Conservation (phyloP, 371 early-diverging fungal species). For the Apophysomyces variabilis region DNA sequence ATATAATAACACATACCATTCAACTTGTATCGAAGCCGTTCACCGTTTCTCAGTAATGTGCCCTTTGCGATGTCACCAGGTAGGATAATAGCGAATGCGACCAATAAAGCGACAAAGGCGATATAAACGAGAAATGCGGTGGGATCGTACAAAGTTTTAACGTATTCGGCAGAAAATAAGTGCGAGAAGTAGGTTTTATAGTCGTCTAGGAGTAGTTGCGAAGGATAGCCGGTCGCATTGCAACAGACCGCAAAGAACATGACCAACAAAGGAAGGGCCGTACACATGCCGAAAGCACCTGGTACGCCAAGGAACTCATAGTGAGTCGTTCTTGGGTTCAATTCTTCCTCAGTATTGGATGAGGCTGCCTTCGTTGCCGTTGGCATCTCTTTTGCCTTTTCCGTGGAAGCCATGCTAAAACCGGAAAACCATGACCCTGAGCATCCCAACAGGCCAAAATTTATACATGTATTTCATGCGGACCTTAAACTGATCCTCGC, state of each 20-base stretch:
- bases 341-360: slow-evolving; percentile 18
- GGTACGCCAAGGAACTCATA: slow-evolving; percentile 87
- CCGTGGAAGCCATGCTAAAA: neutral
- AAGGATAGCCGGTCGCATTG: slow-evolving; percentile 46
- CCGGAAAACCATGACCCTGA: neutral
- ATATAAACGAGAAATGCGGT: slow-evolving; percentile 65
- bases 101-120: slow-evolving; percentile 75
- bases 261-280: slow-evolving; percentile 65
- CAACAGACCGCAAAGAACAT: slow-evolving; percentile 48
- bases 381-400: neutral
- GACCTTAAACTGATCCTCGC: too few relatives aligned
- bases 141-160: slow-evolving; percentile 39
- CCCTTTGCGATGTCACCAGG: slow-evolving; percentile 77
- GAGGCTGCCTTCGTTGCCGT: neutral
- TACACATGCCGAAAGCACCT: slow-evolving; percentile 71
- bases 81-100: slow-evolving; percentile 62
- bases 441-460: too few relatives aligned
- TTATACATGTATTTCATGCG: too few relatives aligned
- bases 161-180: slow-evolving; percentile 25
- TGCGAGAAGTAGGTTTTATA: slow-evolving; percentile 21
- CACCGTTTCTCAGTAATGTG: slow-evolving; percentile 69
- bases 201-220: slow-evolving; percentile 34
- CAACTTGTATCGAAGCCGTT: slow-evolving; percentile 67
- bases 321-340: slow-evolving; percentile 60
- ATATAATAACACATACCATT: slow-evolving; percentile 63